Evolutionary conservation across 106 monocot genomes (phyloP).

Genomic region (Agapanthus africanus): DNA sequence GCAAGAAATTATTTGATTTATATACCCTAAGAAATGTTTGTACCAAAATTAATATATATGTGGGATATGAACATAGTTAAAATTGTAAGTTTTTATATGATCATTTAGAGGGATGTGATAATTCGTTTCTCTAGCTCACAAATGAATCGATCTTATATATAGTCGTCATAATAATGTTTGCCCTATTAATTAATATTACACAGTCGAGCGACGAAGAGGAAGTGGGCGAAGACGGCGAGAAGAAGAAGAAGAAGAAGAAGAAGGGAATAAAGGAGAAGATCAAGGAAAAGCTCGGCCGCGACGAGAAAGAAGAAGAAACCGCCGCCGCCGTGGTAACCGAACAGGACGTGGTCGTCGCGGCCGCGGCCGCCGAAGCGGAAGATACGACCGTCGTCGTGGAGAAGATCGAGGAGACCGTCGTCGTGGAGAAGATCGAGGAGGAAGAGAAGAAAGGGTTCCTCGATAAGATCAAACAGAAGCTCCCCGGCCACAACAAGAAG

Average conservation of each 20-base stretch:
- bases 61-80: too few species aligned
- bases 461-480: conserved; percentile 67
- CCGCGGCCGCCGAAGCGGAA: not conserved
- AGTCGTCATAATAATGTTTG: too few species aligned
- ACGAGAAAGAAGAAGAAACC: conserved; percentile 16
- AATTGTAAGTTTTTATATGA: too few species aligned
- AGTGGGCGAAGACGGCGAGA: conserved; percentile 26
- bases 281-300: conserved; percentile 26
- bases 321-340: not conserved
- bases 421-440: not conserved
- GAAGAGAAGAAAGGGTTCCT: conserved; percentile 76
- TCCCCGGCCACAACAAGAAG: conserved; percentile 45
- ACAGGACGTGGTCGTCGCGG: not conserved
- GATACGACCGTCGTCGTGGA: conserved; percentile 19
- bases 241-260: conserved; percentile 55
- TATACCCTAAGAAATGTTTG: too few species aligned
- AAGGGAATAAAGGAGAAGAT: conserved; percentile 48
- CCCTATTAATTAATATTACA: not conserved
- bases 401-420: conserved; percentile 13
- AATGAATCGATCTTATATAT: too few species aligned
- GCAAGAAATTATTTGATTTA: not conserved
- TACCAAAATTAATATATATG: too few species aligned
- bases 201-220: conserved; percentile 68
- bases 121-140: too few species aligned
- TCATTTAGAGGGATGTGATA: too few species aligned